phyloP scores from a whole-genome alignment of 2,329 filamentous ascomycete species.

The Hymenoscyphus repandus region DNA sequence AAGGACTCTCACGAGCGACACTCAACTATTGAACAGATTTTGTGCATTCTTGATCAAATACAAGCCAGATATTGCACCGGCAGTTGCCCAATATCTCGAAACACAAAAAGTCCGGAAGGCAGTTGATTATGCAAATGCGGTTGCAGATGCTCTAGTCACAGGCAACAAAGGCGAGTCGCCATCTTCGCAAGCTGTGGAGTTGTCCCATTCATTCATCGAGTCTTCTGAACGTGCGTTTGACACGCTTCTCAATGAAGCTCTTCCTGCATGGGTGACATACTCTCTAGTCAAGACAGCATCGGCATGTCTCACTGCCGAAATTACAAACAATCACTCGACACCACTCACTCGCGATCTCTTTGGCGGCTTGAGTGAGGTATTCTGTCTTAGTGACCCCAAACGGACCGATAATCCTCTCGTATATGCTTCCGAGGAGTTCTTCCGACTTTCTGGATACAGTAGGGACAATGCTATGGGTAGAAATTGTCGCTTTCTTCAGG shows the following conservation, averaged over 20 bases:
- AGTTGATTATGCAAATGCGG: constrained; percentile 14
- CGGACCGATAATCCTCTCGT: constrained; percentile 59
- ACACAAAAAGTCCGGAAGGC: constrained; percentile 15
- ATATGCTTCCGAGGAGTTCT: constrained; percentile 89
- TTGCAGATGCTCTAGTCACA: constrained; percentile 15
- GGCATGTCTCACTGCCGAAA: constrained; percentile 6
- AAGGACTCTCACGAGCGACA: constrained; percentile 3
- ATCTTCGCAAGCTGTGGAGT: background rate
- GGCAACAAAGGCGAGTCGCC: background rate
- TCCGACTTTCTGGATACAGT: constrained; percentile 83
- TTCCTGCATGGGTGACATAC: constrained; percentile 66
- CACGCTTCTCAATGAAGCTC: constrained; percentile 55
- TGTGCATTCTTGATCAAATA: constrained; percentile 11
- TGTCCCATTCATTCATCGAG: constrained; percentile 40
- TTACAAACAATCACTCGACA: constrained; percentile 6
- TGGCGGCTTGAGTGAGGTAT: constrained; percentile 12
- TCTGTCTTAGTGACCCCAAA: constrained; percentile 13
- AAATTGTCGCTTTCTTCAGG: constrained; percentile 88
- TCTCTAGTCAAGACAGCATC: constrained; percentile 27
- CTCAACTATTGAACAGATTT: constrained; percentile 8
- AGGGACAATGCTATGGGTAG: constrained; percentile 80
- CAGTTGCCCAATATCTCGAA: constrained; percentile 12
- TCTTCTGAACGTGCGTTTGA: constrained; percentile 59
- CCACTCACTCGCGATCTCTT: constrained; percentile 3
- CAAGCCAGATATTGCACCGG: constrained; percentile 6